Base-by-base conservation (phyloP, 179 eudicot species). In the Drosera spatulata region DNA sequence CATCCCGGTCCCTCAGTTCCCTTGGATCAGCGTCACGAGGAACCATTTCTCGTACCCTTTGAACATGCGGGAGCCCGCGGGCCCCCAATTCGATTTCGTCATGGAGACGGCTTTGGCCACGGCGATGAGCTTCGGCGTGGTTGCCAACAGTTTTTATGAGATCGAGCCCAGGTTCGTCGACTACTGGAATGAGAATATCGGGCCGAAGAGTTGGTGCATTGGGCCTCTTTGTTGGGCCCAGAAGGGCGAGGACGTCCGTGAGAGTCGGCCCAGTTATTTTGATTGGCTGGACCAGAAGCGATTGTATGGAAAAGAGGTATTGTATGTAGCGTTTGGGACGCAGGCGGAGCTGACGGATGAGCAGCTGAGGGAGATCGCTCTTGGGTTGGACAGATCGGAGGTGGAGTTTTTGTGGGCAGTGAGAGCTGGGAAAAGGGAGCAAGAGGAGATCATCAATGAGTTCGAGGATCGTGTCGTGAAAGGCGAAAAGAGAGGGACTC, bases 261-360 rank as follows among this genome's bases (percentile, higher is more conserved):
- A 69, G 42, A 57, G 5, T 3, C 4, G 14, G 49, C 75, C 80
- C 13, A n/a, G 1, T 39, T 85, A 82, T 77, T 15, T 73, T 2
- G 7, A 68, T 3, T 85, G 87, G 87, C 71, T 85, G 2, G 80
- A 82, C 62, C 39, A 41, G 7, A 85, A 77, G 72, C 61, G 53
- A 57, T 71, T 41, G 0, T 39, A 68, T 37, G 70, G 67, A 4
- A 37, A 41, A 10, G 50, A 54, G 0, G 82, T 82, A 40, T 53
- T 85, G 6, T 85, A 85, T 46, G 71, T 85, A 3, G 87, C 87
- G 13, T 82, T 85, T 41, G 93, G 93, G 10, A 50, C 85, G 0
- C 93, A 85, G 55, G 84, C 82, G 4, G 77, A 76, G 47, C 41
- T 82, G 33, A 68, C 87, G 2, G 7, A 40, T 2, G 64, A 68